Base-by-base conservation (phyloP, 1,284 basidiomycete species). In the Serendipita sp. region DNA sequence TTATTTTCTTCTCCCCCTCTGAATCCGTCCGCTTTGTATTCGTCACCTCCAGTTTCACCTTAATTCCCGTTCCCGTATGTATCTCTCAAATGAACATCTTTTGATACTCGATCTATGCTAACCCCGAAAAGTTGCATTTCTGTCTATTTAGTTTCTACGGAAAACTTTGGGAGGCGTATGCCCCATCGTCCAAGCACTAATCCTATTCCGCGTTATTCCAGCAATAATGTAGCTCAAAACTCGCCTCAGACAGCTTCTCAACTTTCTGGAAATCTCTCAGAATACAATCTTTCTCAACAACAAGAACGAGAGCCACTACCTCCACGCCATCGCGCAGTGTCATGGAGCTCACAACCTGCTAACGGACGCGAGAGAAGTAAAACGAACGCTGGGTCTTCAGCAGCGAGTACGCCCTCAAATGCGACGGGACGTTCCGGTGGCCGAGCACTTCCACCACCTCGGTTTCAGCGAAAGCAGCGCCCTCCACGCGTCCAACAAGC, bases 401-500 rank as follows among this genome's bases (percentile, higher is more conserved):
- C 53, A 5, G 53, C 26, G 4, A n/a, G 8, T n/a, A 13, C 49
- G 15, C n/a, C 26, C 8, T 30, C 53, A 10, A 58, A 58, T 58
- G 8, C 15, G n/a, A 58, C 53, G n/a, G 53, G 53, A 26, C 53
- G 53, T 26, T 32, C 53, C 10, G 26, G 29, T 58, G 53, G 53
- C 53, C 53, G 53, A 58, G 12, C 53, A 8, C 53, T 58, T n/a
- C 53, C 53, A 8, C 53, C 53, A 30, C 53, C 53, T 8, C 26
- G 53, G 32, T 58, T 58, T 29, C 53, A 58, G 53, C 53, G 53
- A n/a, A 58, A 58, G 34, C 53, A 58, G n/a, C 53, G 53, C 32
- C 53, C 53, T 6, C 53, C 53, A 58, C 26, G 53, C 26, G 53
- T 58, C 34, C 53, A 58, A 34, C 53, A 58, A 58, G 53, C 53